A percentile compares a stretch with the other conserved stretches of the same genome.
Evolutionary conservation across 306 rosid species (phyloP).

Genomic region (Cicer cuneatum): DNA sequence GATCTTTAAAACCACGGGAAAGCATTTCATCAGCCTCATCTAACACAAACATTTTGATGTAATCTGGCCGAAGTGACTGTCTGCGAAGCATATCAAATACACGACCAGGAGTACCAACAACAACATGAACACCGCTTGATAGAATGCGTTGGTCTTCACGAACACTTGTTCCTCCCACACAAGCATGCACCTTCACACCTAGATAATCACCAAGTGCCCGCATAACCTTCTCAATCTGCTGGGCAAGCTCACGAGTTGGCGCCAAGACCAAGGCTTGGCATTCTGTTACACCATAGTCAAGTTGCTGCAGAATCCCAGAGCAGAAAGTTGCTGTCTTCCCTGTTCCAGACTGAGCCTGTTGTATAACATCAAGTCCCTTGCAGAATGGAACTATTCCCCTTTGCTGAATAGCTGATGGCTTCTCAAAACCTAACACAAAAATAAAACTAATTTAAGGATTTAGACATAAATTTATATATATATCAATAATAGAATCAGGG

Average conservation of each 20-base stretch:
- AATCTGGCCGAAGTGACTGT: constrained; percentile 75
- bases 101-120: constrained; percentile 90
- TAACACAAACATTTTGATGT: constrained; percentile 79
- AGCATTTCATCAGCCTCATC: constrained; percentile 96
- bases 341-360: constrained; percentile 91
- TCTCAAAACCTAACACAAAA: constrained; percentile 70
- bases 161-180: constrained; percentile 85
- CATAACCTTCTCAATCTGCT: constrained; percentile 91
- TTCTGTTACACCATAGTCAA: constrained; percentile 69
- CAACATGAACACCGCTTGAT: constrained; percentile 82
- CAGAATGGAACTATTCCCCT: constrained; percentile 86
- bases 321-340: constrained; percentile 89
- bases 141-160: constrained; percentile 84
- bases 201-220: constrained; percentile 89
- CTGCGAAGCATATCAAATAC: constrained; percentile 86
- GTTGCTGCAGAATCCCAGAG: constrained; percentile 83
- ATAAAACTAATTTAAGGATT: constrained; percentile 15
- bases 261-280: constrained; percentile 85
- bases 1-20: constrained; percentile 84
- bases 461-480: neutral
- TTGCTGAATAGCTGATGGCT: constrained; percentile 90
- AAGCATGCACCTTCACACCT: constrained; percentile 83
- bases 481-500: neutral
- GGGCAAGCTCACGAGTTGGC: constrained; percentile 89
- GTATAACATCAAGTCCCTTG: constrained; percentile 86